Base-by-base conservation (phyloP, 495 filamentous ascomycete species). In the Aspergillus cavernicola region DNA sequence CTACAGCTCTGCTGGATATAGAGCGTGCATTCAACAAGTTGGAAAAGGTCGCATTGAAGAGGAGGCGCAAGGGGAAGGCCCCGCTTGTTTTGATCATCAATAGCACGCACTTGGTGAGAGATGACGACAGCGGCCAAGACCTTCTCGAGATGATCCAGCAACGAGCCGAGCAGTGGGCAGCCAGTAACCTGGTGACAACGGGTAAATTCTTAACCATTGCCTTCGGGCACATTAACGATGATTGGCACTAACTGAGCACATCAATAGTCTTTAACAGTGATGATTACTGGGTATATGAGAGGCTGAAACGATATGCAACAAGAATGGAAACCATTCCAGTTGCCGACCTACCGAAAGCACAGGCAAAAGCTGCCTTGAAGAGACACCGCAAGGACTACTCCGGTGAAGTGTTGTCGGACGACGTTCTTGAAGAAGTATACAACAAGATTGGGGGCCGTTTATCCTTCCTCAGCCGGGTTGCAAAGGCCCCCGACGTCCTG, bases 231-330 rank as follows among this genome's bases (percentile, higher is more conserved):
- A n/a, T n/a, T n/a, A n/a, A n/a, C n/a, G 11, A 3, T 31, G 23
- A 26, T 7, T 13, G 16, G 12, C 12, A 13, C 29, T 47, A 29
- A 12, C 19, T 8, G 12, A 8, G 5, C 3, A 46, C 16, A 11
- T 13, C 4, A 57, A 56, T 15, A 76, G 83, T 98, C 6, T 85
- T 97, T 59, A 96, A 96, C 66, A 88, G 82, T 51, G 93, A 98
- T 61, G 92, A 97, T 60, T 98, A 96, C 66, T 98, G 93, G 93
- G 86, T 97, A 0, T 97, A 96, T 61, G 93, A 98, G 66, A 79
- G 90, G 18, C 67, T 98, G 43, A 96, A 96, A 72, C 83, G 88
- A 66, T 84, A 95, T 55, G 87, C 90, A 5, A 93, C 89, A 13
- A 82, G 93, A 12, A 91, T 98, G 89, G 90, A 96, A 54, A 84